Evolutionary conservation across 495 filamentous ascomycete genomes (phyloP), one percentile per base, ranked within the genome.

Genomic region (Paragyromitra xinjiangensis): DNA sequence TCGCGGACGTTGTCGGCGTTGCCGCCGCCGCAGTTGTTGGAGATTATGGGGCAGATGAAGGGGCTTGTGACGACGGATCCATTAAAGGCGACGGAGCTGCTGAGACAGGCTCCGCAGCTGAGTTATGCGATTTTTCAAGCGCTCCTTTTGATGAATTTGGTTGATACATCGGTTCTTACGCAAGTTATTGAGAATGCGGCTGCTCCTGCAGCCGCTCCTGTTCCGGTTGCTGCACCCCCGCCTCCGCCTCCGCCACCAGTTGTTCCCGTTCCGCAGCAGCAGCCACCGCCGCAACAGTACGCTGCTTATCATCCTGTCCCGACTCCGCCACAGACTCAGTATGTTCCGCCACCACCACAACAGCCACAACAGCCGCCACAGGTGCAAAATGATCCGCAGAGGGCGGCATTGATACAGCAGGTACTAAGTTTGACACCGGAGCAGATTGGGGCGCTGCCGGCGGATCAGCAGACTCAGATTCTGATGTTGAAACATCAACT

Each of bases 61-160:
- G 89, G 89, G 4, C 87, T 99, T 4, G 91, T 92, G 2, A 91
- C 89, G 63, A 88, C 86, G 14, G 94, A 98, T 79, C 94, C 95
- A 1, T 86, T 87, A 3, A 92, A 94, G 81, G 94, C 94, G 0
- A 93, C 92, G 9, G 94, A 97, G 82, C 89, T 99, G 55, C 88
- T 99, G 26, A 86, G 90, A 70, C 91, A 94, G 84, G 94, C 95
- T 0, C 95, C 95, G 0, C 95, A 99, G 85, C 90, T 99, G 26
- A 90, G 92, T 53, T 98, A 97, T 80, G 96, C 95, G 29, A 92
- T 98, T 78, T 98, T 99, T 86, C 96, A 98, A 83, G 92, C 94
- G 6, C 87, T 99, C 3, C 89, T 99, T 0, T 88, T 98, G 16
- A 94, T 98, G 90, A 93, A 92, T 55, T 89, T 99, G 7, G 95